These are phyloP conservation scores for Cladosporium velox DNA, from an alignment of 2,329 filamentous ascomycete genomes.

Conservation along the genomic window DNA sequence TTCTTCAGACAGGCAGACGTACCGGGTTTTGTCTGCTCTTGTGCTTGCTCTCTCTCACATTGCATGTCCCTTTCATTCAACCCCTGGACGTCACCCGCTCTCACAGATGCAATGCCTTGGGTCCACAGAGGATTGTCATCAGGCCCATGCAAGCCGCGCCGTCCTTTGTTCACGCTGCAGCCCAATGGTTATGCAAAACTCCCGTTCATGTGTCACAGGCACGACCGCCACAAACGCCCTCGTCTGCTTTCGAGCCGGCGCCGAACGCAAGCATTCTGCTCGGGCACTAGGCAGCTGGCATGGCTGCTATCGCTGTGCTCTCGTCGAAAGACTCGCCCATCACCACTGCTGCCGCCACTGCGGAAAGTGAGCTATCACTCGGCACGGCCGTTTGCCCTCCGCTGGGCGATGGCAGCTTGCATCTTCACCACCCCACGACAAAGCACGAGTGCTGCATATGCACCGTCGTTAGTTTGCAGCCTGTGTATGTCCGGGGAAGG, in stretches of 20 bases:
- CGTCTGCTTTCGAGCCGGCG: constrained; percentile 14
- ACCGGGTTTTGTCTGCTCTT: constrained; percentile 19
- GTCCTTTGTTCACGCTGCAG: constrained; percentile 19
- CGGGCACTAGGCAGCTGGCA: constrained; percentile 3
- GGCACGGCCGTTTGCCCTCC: background rate
- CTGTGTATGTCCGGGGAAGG: constrained; percentile 3
- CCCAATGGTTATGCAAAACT: constrained; percentile 20
- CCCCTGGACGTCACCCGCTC: constrained; percentile 18
- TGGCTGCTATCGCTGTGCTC: constrained; percentile 7
- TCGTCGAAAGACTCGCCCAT: background rate
- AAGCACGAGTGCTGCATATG: constrained; percentile 2
- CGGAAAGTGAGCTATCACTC: constrained; percentile 7
- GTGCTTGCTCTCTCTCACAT: background rate
- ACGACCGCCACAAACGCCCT: constrained; percentile 21
- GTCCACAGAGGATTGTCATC: constrained; percentile 19
- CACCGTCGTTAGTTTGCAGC: constrained; percentile 2
- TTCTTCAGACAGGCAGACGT: constrained; percentile 10
- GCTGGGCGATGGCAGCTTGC: constrained; percentile 3
- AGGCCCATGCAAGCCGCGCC: constrained; percentile 20
- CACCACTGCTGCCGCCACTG: background rate
- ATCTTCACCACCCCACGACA: background rate
- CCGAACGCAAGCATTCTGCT: constrained; percentile 6
- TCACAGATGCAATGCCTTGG: constrained; percentile 14
- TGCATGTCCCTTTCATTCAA: background rate
- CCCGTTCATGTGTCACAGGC: constrained; percentile 17